Conservation (phyloP, 2,329 filamentous ascomycete species). For the Colletotrichum cordylinicola region DNA sequence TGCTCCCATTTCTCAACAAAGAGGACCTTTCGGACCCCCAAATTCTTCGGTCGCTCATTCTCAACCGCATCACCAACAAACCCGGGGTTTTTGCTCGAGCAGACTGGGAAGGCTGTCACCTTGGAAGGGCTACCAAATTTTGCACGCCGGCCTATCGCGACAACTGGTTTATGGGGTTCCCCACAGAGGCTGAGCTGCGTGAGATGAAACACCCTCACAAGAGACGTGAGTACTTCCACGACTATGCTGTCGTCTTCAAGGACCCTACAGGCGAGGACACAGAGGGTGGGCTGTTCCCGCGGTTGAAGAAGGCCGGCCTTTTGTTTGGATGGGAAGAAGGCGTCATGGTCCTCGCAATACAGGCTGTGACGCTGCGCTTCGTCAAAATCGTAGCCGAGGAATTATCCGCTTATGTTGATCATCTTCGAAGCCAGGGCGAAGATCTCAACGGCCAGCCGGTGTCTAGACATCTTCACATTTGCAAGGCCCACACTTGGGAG, state of each 20-base stretch:
- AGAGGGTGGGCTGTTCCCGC: neutral
- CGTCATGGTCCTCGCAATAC: neutral
- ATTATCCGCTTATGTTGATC: neutral
- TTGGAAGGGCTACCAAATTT: neutral
- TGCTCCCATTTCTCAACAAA: slow-evolving; percentile 2
- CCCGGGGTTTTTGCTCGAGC: neutral
- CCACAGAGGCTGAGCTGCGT: neutral
- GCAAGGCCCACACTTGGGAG: neutral
- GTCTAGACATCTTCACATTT: neutral
- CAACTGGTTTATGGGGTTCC: slow-evolving; percentile 12
- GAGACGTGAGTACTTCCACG: neutral
- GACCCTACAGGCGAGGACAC: neutral
- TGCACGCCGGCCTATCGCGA: neutral
- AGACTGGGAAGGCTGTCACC: slow-evolving; percentile 1
- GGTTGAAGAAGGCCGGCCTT: neutral
- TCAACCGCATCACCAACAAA: neutral
- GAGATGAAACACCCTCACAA: neutral
- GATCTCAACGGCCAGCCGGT: neutral
- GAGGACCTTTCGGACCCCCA: neutral
- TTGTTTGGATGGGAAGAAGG: slow-evolving; percentile 11
- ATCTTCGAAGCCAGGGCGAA: neutral
- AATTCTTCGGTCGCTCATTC: neutral
- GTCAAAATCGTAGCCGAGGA: neutral
- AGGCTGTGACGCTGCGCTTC: neutral
- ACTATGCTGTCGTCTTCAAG: neutral